Base-by-base conservation (phyloP, 805 yeast species). In the Candida chauliodis region DNA sequence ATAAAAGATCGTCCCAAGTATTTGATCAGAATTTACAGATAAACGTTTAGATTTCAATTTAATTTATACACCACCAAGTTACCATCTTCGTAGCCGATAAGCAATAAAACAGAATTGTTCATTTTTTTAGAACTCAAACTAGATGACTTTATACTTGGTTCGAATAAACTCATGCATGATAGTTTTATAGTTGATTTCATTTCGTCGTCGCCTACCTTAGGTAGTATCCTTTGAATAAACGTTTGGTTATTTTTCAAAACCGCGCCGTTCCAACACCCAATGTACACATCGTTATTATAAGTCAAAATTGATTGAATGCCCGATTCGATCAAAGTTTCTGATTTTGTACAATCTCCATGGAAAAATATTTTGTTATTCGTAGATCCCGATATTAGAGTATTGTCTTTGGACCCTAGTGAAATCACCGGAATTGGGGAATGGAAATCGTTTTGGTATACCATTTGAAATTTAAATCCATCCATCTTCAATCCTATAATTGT, bases 401-500 rank as follows among this genome's bases (percentile, higher is more conserved):
- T 44, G 0, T 40, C 19, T 43, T 11, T 66, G 70, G 38, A 53
- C 50, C 49, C 52, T 13, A 80, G 40, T 0, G 78, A 62, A 0
- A 78, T 53, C 1, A 79, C 61, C 1, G 87, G 85, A 52, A 74
- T 73, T 0, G 86, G 86, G 8, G 49, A 53, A 44, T 76, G 80
- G 3, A 53, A 47, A 3, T 59, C 46, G 43, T 59, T 55, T 10
- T 55, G 46, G 16, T 52, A 48, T 0, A 59, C 38, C 14, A 45
- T 37, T 13, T 31, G 49, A 34, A 48, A 32, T 36, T 49, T 54
- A 43, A 59, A 59, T 1, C 63, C 44, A 5, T 64, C 24, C 2
- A 50, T 30, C 5, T 44, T 27, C 20, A 59, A 49, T 1, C 63
- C 68, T 16, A 57, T 26, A 6, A 68, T 37, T 47, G 76, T 79